A percentile compares a stretch with the other conserved stretches of the same genome.
Conservation (phyloP, 352 stramenopile genomes). For the Pythium plurisporium region DNA sequence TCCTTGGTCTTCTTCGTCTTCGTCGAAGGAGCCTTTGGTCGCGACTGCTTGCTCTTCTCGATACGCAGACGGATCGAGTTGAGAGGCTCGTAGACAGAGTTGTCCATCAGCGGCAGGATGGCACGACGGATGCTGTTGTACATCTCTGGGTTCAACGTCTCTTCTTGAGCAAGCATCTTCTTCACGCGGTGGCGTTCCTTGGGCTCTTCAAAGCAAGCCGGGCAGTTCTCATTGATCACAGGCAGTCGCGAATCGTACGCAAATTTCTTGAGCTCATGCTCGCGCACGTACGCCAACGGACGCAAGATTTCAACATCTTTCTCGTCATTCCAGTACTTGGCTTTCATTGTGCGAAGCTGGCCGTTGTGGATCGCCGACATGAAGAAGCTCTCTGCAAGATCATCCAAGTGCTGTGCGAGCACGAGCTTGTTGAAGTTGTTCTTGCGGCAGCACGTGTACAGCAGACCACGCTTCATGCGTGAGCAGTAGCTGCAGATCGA, state of each 20-base stretch:
- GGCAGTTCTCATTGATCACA: constrained; percentile 97
- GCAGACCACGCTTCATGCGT: constrained; percentile 90
- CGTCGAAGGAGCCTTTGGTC: constrained; percentile 17
- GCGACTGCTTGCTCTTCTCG: constrained; percentile 24
- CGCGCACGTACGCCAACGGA: constrained; percentile 91
- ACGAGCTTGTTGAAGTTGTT: constrained; percentile 32
- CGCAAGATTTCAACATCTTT: constrained; percentile 92
- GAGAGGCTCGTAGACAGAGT: constrained; percentile 43
- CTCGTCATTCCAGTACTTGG: constrained; percentile 91
- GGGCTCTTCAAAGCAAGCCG: constrained; percentile 94
- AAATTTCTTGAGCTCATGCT: constrained; percentile 82
- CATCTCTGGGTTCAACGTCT: constrained; percentile 78
- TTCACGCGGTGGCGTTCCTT: constrained; percentile 94
- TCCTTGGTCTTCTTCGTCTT: constrained; percentile 13
- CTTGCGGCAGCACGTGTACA: constrained; percentile 27
- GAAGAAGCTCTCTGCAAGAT: constrained; percentile 95
- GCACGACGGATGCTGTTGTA: constrained; percentile 35
- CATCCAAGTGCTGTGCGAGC: constrained; percentile 93
- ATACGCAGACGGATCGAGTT: constrained; percentile 30
- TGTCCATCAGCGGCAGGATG: constrained; percentile 59
- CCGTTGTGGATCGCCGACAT: constrained; percentile 89
- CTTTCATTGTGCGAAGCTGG: constrained; percentile 91
- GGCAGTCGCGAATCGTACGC: constrained; percentile 73
- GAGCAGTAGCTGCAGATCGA: constrained; percentile 91
- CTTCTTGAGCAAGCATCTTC: constrained; percentile 89